Base-by-base conservation (phyloP, 2,329 filamentous ascomycete genomes). In the Pseudovirgaria hyperparasitica region DNA sequence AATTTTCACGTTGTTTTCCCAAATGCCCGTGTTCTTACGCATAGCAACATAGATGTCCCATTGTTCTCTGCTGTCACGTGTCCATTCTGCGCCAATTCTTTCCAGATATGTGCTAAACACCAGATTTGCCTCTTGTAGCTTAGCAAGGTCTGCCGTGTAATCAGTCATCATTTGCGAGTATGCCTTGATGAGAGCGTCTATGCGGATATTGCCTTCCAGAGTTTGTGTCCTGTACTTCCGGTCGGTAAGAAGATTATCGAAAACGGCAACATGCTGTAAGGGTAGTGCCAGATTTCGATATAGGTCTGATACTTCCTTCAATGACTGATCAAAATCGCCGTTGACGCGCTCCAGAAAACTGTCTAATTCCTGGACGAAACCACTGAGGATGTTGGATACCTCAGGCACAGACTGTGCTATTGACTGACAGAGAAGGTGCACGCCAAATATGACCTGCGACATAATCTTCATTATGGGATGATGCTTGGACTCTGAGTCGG, bases 361-460 rank as follows among this genome's bases (percentile, higher is more conserved):
- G 53, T 96, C 90, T 16, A 96, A 72, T 52, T 96, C 87, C 46
- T 93, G 82, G 34, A 96, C 90, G 52, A 96, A 87, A 9, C 72
- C 75, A 46, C 94, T 84, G 30, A 96, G 64, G 28, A 96, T 96
- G 37, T 69, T 75, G 36, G 93, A 76, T 9, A 94, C 87, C 48
- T 92, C 82, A 18, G 74, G 67, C 39, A 92, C 81, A 40, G 82
- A 92, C 54, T 87, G 92, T 28, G 90, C 86, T 50, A 92, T 72
- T 34, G 76, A 75, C 43, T 86, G 76, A 29, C 92, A 72, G 31
- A 96, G 59, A 23, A 96, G 63, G 51, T 94, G 86, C 19, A 96
- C 76, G 12, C 90, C 87, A 52, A 96, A 96, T 2, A 84, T 78
- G 40, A 96, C 86, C 54, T 96, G 87, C 10, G 87, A 76, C 47